Percentiles rank a stretch among this genome's conserved stretches.
Conservation (phyloP, 2,329 filamentous ascomycete genomes). For the Teratosphaeria epicoccoides region DNA sequence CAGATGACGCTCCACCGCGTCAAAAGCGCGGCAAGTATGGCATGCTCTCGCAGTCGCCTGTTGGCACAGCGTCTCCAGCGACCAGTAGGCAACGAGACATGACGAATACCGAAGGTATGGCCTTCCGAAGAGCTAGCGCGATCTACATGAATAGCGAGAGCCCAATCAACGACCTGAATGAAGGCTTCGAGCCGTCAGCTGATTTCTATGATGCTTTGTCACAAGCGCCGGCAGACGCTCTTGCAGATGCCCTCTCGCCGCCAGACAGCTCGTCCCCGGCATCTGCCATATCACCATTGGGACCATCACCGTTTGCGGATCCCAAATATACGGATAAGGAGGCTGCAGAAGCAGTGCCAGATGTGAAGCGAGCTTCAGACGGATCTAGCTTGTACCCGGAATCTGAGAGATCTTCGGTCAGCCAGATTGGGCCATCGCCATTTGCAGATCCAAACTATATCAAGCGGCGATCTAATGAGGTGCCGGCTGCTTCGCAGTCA, state of each 20-base stretch:
- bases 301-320: conserved; percentile 5
- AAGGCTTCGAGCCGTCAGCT: conserved; percentile 7
- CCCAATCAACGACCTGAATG: conserved; percentile 4
- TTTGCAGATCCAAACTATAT: conserved; percentile 13
- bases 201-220: conserved; percentile 10
- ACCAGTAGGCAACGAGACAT: conserved; percentile 15
- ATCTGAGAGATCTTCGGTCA: background rate
- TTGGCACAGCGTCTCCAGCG: conserved; percentile 8
- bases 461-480: conserved; percentile 17
- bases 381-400: background rate
- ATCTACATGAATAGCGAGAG: conserved; percentile 16
- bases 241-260: conserved; percentile 4
- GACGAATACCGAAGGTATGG: conserved; percentile 22
- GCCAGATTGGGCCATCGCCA: conserved; percentile 5
- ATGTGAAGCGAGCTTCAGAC: background rate
- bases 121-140: conserved; percentile 22
- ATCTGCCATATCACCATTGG: conserved; percentile 8
- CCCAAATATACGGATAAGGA: conserved; percentile 13
- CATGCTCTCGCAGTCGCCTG: background rate
- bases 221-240: conserved; percentile 1
- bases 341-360: background rate
- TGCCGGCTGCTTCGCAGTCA: conserved; percentile 4
- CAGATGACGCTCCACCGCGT: background rate
- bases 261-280: conserved; percentile 8
- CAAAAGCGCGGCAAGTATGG: background rate